A percentile compares a stretch with the other conserved stretches of the same genome.
These are phyloP conservation scores for Calonectria pauciramosa DNA, from an alignment of 2,329 filamentous ascomycete genomes.

Conservation along the genomic window DNA sequence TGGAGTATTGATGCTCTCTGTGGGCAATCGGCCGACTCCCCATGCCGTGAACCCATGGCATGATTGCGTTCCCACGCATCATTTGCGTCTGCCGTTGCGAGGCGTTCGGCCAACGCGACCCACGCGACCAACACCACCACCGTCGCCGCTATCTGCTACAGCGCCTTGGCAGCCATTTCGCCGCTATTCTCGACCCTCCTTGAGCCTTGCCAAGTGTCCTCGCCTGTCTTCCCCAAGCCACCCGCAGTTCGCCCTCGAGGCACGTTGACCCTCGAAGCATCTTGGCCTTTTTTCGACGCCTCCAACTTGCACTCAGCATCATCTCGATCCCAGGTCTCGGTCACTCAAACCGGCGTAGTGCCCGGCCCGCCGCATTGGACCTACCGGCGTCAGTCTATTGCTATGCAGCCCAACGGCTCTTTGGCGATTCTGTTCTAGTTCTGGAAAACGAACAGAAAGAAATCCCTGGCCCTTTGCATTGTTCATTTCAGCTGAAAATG, in stretches of 20 bases:
- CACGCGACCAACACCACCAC: background rate
- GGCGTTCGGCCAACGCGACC: background rate
- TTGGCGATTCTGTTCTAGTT: background rate
- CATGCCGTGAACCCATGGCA: background rate
- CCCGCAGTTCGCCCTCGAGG: background rate
- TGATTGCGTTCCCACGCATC: background rate
- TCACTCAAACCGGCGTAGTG: background rate
- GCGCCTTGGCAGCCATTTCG: background rate
- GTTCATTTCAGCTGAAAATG: background rate
- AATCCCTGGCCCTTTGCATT: background rate
- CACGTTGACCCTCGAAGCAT: background rate
- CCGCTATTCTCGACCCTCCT: background rate
- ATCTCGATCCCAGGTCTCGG: background rate
- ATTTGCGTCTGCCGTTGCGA: background rate
- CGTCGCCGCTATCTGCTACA: background rate
- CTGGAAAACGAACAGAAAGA: background rate
- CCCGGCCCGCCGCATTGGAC: background rate
- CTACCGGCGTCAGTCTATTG: background rate
- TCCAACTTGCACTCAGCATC: background rate
- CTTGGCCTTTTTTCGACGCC: background rate
- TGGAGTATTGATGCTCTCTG: background rate
- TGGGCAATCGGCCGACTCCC: slow-evolving; percentile 1
- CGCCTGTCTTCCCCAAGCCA: background rate
- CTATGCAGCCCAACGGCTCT: background rate
- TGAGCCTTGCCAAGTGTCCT: background rate